Evolutionary conservation across 1,139 yeast genomes (phyloP).

Genomic region (Protomyces lactucae-debilis): DNA sequence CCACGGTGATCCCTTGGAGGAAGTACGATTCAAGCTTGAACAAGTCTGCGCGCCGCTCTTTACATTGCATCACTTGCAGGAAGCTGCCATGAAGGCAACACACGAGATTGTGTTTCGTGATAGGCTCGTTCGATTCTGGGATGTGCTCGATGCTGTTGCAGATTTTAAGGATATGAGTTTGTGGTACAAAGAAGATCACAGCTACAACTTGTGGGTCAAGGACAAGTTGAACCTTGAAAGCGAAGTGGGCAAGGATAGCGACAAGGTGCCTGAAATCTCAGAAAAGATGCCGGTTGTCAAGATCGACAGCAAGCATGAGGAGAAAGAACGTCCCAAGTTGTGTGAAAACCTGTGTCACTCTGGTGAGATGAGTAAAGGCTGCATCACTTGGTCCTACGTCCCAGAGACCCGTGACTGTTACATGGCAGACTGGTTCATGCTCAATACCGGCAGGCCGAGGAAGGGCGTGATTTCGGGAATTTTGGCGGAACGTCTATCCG

Average conservation of each 20-base stretch:
- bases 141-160: conserved; percentile 6
- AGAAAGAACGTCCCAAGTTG: neutral
- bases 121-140: neutral
- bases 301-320: neutral
- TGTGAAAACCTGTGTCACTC: neutral
- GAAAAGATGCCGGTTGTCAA: conserved; percentile 3
- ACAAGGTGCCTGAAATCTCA: neutral
- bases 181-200: conserved; percentile 9
- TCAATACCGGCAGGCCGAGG: conserved; percentile 2
- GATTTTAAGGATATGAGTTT: neutral
- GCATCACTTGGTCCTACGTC: conserved; percentile 20
- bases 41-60: conserved; percentile 40
- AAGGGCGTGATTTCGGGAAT: conserved; percentile 9
- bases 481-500: conserved; percentile 3
- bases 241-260: neutral
- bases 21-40: conserved; percentile 19
- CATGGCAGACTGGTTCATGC: conserved; percentile 16
- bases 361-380: conserved; percentile 15
- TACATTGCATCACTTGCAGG: conserved; percentile 31
- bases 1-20: conserved; percentile 23
- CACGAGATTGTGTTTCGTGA: conserved; percentile 21
- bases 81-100: conserved; percentile 28
- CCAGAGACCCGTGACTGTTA: conserved; percentile 1
- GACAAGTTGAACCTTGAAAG: neutral
- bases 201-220: conserved; percentile 9